These are phyloP conservation scores for Dillenia suffruticosa DNA, from an alignment of 164 flowering plant genomes.

Conservation along the genomic window DNA sequence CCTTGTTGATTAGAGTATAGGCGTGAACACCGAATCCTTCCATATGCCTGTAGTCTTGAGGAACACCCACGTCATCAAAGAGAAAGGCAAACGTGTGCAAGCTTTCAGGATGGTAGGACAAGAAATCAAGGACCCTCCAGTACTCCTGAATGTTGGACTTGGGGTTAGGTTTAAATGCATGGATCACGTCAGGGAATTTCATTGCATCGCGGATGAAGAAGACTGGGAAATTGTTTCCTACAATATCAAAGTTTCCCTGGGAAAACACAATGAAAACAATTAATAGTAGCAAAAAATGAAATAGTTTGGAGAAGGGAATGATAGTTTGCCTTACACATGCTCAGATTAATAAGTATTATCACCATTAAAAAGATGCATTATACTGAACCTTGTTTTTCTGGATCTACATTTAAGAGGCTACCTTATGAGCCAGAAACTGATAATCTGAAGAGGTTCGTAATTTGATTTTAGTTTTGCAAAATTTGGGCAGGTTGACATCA, in stretches of 20 bases:
- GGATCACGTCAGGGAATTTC: constrained; percentile 84
- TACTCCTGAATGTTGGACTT: constrained; percentile 83
- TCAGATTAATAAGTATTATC: no score
- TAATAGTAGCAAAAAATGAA: no score
- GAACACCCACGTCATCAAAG: constrained; percentile 88
- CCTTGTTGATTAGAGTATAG: constrained; percentile 72
- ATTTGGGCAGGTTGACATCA: no score
- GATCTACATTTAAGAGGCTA: no score
- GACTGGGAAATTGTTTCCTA: constrained; percentile 84
- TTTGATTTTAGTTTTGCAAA: no score
- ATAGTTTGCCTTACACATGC: no score
- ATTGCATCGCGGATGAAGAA: constrained; percentile 84
- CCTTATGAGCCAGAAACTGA: no score
- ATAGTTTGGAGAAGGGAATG: no score
- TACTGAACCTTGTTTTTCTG: no score
- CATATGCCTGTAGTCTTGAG: constrained; percentile 95
- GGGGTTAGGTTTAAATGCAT: constrained; percentile 79
- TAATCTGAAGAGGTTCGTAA: no score
- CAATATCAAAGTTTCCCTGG: constrained; percentile 74
- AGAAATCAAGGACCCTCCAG: constrained; percentile 80
- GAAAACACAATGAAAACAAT: no score
- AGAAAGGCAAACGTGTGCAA: constrained; percentile 85
- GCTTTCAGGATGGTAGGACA: constrained; percentile 95
- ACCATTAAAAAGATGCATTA: no score
- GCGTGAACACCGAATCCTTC: constrained; percentile 95